Percentiles rank a stretch among this genome's conserved stretches.
phyloP scores from a whole-genome alignment of 2,329 filamentous ascomycete species.

The Xylaria multiplex region DNA sequence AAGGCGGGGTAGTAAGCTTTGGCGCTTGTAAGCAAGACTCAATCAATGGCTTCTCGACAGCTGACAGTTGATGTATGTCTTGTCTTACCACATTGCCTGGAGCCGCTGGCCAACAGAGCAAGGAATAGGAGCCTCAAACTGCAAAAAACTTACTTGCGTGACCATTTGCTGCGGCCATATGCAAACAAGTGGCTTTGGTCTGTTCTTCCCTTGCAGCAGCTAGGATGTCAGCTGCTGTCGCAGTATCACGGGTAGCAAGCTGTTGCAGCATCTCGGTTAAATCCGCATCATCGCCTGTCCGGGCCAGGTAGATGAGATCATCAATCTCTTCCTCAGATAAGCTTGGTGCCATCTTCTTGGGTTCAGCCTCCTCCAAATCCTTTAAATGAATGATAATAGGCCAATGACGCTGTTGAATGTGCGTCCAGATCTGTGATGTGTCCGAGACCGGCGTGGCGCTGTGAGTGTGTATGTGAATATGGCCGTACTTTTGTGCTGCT shows the following conservation, averaged over 20 bases:
- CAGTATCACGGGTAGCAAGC: constrained; percentile 70
- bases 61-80: constrained; percentile 12
- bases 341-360: constrained; percentile 57
- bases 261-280: constrained; percentile 68
- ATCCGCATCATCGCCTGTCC: constrained; percentile 78
- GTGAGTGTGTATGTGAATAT: constrained; percentile 1
- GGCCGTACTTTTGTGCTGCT: constrained; percentile 9
- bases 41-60: constrained; percentile 4
- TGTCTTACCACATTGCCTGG: neutral
- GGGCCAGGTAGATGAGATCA: constrained; percentile 88
- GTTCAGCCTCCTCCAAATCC: neutral
- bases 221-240: constrained; percentile 71
- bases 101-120: neutral
- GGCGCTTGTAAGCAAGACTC: neutral
- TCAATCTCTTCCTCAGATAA: constrained; percentile 85
- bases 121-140: neutral
- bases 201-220: constrained; percentile 77
- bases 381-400: neutral
- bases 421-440: neutral
- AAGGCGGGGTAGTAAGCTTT: neutral
- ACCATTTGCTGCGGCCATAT: constrained; percentile 94
- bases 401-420: constrained; percentile 4
- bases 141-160: constrained; percentile 70
- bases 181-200: constrained; percentile 81
- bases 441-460: neutral